These are phyloP conservation scores for Endotrypanum monterogeii DNA, from an alignment of 208 protist genomes.

Conservation along the genomic window DNA sequence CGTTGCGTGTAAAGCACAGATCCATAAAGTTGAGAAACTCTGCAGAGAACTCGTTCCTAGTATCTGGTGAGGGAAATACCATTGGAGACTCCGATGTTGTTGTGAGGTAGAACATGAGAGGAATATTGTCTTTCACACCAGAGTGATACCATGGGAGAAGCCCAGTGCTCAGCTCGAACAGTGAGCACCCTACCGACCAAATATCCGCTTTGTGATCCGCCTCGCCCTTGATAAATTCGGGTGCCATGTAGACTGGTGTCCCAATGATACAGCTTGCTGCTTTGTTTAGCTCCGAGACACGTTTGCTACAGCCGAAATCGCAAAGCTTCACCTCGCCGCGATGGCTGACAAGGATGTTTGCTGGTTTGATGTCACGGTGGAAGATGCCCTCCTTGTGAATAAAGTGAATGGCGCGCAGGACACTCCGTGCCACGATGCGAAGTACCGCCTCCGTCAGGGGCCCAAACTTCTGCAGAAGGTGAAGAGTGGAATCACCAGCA, in stretches of 20 bases:
- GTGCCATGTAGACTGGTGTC: conserved; percentile 91
- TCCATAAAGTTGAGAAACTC: conserved; percentile 90
- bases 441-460: conserved; percentile 81
- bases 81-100: conserved; percentile 81
- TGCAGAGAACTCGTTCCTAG: conserved; percentile 57
- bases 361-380: conserved; percentile 92
- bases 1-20: conserved; percentile 82
- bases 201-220: conserved; percentile 85
- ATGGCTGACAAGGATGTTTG: conserved; percentile 90
- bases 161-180: conserved; percentile 90
- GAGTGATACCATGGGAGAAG: conserved; percentile 86
- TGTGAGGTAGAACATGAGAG: conserved; percentile 91
- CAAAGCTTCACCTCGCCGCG: conserved; percentile 88
- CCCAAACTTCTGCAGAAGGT: conserved; percentile 80
- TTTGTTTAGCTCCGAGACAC: conserved; percentile 84
- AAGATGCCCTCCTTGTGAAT: conserved; percentile 91
- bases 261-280: conserved; percentile 86
- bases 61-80: conserved; percentile 50
- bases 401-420: conserved; percentile 82
- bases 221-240: conserved; percentile 89
- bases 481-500: conserved; percentile 81
- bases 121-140: conserved; percentile 74
- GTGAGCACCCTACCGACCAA: conserved; percentile 86
- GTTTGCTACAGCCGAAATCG: conserved; percentile 92
- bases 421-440: conserved; percentile 65